Conservation (phyloP, 371 early-diverging fungal genomes). For the Mucor sp. region DNA sequence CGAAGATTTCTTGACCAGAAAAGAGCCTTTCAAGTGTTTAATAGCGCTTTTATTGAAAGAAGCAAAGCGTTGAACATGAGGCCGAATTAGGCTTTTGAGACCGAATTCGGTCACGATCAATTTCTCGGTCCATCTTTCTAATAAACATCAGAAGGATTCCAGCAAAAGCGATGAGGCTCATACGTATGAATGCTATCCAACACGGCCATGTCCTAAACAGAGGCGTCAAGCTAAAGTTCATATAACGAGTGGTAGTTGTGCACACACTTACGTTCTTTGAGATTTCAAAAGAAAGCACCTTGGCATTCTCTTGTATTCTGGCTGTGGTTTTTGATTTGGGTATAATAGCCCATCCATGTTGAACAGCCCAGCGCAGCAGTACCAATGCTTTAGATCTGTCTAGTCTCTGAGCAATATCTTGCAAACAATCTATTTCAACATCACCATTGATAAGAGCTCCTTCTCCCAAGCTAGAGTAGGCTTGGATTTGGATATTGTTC, state of each 20-base stretch:
- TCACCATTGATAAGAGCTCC: constrained; percentile 60
- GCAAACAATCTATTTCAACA: constrained; percentile 23
- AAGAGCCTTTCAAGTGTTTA: no score
- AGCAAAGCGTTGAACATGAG: no score
- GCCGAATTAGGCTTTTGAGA: no score
- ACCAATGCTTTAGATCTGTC: constrained; percentile 64
- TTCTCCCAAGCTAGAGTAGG: constrained; percentile 93
- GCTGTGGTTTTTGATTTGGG: constrained; percentile 64
- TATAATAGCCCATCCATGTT: constrained; percentile 62
- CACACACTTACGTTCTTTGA: constrained; percentile 41
- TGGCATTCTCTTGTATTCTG: constrained; percentile 60
- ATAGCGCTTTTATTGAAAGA: no score
- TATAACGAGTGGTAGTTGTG: not conserved
- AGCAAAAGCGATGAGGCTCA: constrained; percentile 62
- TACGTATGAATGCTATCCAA: constrained; percentile 50
- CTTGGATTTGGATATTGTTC: constrained; percentile 65
- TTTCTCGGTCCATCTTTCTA: not conserved
- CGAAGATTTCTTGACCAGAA: no score
- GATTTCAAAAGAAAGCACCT: constrained; percentile 45
- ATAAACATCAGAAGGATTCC: constrained; percentile 58
- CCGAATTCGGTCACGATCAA: no score
- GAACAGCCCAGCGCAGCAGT: constrained; percentile 80
- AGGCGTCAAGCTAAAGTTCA: not conserved
- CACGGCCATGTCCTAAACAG: constrained; percentile 54
- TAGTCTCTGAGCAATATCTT: constrained; percentile 34